Percentiles rank a stretch among this genome's conserved stretches.
These are phyloP conservation scores for Centella asiatica DNA, from an alignment of 129 eudicot genomes.

Conservation along the genomic window DNA sequence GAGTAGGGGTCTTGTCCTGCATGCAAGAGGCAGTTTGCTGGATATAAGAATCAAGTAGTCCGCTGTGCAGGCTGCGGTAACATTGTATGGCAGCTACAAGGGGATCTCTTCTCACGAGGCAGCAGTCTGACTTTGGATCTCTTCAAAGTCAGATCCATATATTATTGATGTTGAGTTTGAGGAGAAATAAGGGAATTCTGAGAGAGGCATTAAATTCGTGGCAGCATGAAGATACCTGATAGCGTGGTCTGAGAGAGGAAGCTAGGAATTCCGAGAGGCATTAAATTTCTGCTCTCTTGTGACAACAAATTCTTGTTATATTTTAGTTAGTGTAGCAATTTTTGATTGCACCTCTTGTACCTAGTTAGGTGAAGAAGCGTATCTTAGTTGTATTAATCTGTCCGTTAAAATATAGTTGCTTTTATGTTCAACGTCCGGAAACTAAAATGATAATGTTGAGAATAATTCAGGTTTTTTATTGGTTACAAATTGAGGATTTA, in stretches of 20 bases:
- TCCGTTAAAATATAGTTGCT: slow-evolving; percentile 15
- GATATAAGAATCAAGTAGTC: slow-evolving; percentile 60
- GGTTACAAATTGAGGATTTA: too few species aligned
- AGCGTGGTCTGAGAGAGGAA: background rate
- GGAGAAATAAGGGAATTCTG: slow-evolving; percentile 44
- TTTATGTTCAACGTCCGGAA: background rate
- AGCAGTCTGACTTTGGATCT: slow-evolving; percentile 32
- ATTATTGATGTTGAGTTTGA: slow-evolving; percentile 93
- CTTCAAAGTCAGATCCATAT: slow-evolving; percentile 64
- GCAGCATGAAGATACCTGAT: background rate
- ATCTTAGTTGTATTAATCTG: slow-evolving; percentile 19
- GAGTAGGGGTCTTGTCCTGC: slow-evolving; percentile 87
- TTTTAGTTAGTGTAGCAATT: slow-evolving; percentile 4
- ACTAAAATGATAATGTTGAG: background rate
- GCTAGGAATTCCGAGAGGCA: slow-evolving; percentile 3
- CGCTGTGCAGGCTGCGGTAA: slow-evolving; percentile 81
- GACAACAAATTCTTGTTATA: background rate
- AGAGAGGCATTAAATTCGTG: slow-evolving; percentile 1
- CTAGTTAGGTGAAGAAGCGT: slow-evolving; percentile 13
- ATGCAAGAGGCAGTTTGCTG: slow-evolving; percentile 74
- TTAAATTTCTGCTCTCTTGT: slow-evolving; percentile 16
- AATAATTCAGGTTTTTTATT: background rate
- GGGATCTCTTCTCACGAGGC: slow-evolving; percentile 63
- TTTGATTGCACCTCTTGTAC: slow-evolving; percentile 11
- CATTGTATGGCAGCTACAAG: slow-evolving; percentile 85